phyloP scores from a whole-genome alignment of 2,329 filamentous ascomycete genomes.

The Phyllosticta citriasiana region DNA sequence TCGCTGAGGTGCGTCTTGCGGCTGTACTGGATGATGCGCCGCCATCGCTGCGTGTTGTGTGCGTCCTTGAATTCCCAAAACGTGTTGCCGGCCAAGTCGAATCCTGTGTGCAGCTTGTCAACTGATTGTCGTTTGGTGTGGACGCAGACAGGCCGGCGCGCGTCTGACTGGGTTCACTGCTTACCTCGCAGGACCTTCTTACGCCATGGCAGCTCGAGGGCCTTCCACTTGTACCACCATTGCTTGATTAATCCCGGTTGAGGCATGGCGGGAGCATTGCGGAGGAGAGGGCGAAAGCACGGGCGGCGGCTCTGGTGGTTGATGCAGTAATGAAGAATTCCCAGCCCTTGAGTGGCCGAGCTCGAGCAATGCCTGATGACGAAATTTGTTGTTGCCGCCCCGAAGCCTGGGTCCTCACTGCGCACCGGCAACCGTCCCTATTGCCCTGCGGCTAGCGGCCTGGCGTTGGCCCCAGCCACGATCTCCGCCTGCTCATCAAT shows the following conservation, averaged over 20 bases:
- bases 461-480: neutral
- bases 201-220: slow-evolving; percentile 52
- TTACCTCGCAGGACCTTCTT: slow-evolving; percentile 48
- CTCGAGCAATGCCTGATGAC: neutral
- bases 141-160: neutral
- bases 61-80: slow-evolving; percentile 58
- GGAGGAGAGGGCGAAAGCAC: neutral
- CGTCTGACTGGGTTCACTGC: slow-evolving; percentile 11
- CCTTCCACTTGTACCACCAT: slow-evolving; percentile 55
- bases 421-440: neutral
- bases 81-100: slow-evolving; percentile 53
- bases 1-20: slow-evolving; percentile 46
- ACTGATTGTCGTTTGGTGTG: neutral
- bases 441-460: neutral
- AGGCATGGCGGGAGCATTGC: slow-evolving; percentile 6
- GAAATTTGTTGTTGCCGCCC: neutral
- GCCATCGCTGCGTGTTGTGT: slow-evolving; percentile 42
- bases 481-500: neutral
- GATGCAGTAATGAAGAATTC: neutral
- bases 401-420: neutral
- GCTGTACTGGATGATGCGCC: slow-evolving; percentile 49
- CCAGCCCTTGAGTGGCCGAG: slow-evolving; percentile 3
- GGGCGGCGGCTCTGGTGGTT: slow-evolving; percentile 4
- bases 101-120: slow-evolving; percentile 31
- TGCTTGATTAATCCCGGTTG: slow-evolving; percentile 23